phyloP scores from a whole-genome alignment of 306 rosid species.

The Trifolium repens region DNA sequence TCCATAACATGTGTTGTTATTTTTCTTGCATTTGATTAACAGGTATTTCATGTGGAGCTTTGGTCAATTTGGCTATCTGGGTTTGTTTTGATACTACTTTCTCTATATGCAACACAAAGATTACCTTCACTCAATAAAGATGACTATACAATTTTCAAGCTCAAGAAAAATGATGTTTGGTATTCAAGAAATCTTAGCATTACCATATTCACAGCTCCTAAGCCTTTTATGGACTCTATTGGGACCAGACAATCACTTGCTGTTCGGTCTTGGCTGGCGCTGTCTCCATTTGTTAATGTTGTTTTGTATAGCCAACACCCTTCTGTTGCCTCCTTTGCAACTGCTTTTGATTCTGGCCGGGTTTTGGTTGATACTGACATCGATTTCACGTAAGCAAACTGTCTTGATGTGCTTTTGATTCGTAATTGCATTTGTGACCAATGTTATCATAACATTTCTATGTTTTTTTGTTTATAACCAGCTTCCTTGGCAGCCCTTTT shows the following conservation, averaged over 20 bases:
- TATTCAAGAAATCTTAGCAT: conserved; percentile 50
- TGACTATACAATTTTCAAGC: conserved; percentile 41
- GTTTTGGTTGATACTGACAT: conserved; percentile 69
- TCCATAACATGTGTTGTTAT: not conserved
- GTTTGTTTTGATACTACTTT: conserved; percentile 61
- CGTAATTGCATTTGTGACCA: not conserved
- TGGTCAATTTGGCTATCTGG: conserved; percentile 91
- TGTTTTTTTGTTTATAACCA: conserved; percentile 49
- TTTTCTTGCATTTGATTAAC: conserved; percentile 37
- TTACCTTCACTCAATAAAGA: conserved; percentile 58
- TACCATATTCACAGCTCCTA: conserved; percentile 78
- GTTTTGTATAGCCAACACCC: conserved; percentile 73
- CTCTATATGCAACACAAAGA: conserved; percentile 71
- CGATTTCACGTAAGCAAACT: conserved; percentile 81
- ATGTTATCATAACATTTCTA: not conserved
- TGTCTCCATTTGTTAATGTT: conserved; percentile 61
- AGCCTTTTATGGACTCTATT: conserved; percentile 61
- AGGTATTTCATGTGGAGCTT: conserved; percentile 61
- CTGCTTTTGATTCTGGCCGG: conserved; percentile 54
- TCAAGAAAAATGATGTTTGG: conserved; percentile 21
- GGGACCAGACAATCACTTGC: conserved; percentile 70
- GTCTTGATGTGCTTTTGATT: not conserved
- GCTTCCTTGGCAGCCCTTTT: conserved; percentile 92
- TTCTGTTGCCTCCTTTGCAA: conserved; percentile 66
- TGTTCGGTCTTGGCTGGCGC: conserved; percentile 83